Conservation (phyloP, 768 basidiomycete species). For the Sarcomyxa edulis region DNA sequence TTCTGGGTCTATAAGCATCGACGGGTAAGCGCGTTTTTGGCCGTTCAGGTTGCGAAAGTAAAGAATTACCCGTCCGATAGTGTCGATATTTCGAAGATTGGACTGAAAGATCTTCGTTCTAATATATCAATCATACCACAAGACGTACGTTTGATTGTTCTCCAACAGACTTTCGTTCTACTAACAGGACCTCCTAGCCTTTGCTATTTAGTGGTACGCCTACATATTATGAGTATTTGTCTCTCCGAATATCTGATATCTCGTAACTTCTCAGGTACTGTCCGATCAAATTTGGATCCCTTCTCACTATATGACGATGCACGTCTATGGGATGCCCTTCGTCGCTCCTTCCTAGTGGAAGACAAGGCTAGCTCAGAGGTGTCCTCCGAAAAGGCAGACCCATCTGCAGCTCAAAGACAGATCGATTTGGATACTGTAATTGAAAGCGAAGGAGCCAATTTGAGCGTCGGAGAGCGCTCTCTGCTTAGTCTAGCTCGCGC, state of each 20-base stretch:
- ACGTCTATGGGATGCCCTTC: constrained; percentile 68
- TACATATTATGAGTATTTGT: constrained; percentile 57
- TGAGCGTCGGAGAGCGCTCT: constrained; percentile 68
- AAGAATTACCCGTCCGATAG: constrained; percentile 21
- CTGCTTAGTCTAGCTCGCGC: constrained; percentile 80
- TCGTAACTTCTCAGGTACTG: constrained; percentile 48
- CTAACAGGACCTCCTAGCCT: too few relatives aligned
- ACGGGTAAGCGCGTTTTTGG: constrained; percentile 39
- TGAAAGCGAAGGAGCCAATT: constrained; percentile 70
- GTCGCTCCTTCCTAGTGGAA: constrained; percentile 42
- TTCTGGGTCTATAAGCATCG: constrained; percentile 57
- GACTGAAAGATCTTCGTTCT: constrained; percentile 55
- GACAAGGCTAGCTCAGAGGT: too few relatives aligned
- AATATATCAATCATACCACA: constrained; percentile 66
- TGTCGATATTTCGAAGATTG: constrained; percentile 64
- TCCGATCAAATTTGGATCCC: constrained; percentile 54
- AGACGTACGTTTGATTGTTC: constrained; percentile 40
- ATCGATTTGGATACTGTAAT: constrained; percentile 72
- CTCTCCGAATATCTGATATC: too few relatives aligned
- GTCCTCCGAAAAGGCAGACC: too few relatives aligned
- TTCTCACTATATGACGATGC: constrained; percentile 62
- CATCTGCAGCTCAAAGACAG: constrained; percentile 40
- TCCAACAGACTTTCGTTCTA: too few relatives aligned
- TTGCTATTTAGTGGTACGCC: background rate
- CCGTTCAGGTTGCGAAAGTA: background rate